phyloP scores from a whole-genome alignment of 768 basidiomycete species.

The Russula sp. region DNA sequence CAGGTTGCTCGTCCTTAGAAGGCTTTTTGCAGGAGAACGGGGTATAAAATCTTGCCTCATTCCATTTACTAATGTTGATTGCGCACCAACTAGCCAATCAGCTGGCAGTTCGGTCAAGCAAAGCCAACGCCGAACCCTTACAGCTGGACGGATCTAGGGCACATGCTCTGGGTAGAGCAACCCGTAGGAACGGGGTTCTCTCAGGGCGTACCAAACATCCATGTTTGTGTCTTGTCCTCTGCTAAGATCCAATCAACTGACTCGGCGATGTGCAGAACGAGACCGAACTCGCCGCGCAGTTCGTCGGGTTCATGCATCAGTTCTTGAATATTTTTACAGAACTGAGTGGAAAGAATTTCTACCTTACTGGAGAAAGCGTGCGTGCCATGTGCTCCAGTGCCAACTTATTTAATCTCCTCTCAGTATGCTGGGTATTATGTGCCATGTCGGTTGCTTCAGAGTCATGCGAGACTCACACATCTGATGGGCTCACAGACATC shows the following conservation, averaged over 20 bases:
- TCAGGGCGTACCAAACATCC: conserved; percentile 18
- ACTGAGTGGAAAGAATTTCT: conserved; percentile 22
- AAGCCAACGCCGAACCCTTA: conserved; percentile 20
- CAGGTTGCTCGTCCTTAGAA: conserved; percentile 22
- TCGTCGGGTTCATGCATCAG: conserved; percentile 23
- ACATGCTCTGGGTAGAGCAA: conserved; percentile 25
- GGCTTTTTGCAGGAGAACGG: conserved; percentile 25
- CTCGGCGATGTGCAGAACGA: conserved; percentile 11
- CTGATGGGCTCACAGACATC: conserved; percentile 8
- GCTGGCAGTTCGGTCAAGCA: conserved; percentile 24
- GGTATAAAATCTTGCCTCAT: neutral
- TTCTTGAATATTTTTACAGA: conserved; percentile 21
- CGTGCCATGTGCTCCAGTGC: neutral
- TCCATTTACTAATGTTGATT: neutral
- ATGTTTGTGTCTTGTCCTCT: neutral
- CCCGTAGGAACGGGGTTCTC: conserved; percentile 25
- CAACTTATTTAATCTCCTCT: neutral
- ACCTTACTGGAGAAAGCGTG: conserved; percentile 23
- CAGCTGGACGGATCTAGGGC: conserved; percentile 25
- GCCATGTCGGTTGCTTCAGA: conserved; percentile 13
- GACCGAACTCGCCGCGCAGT: conserved; percentile 14
- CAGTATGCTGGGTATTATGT: conserved; percentile 21
- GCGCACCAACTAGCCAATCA: conserved; percentile 13
- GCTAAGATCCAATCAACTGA: neutral
- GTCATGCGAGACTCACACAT: neutral